Evolutionary conservation across 306 rosid species (phyloP), one percentile per base, ranked within the genome.

Genomic region (Prunus kanzakura): DNA sequence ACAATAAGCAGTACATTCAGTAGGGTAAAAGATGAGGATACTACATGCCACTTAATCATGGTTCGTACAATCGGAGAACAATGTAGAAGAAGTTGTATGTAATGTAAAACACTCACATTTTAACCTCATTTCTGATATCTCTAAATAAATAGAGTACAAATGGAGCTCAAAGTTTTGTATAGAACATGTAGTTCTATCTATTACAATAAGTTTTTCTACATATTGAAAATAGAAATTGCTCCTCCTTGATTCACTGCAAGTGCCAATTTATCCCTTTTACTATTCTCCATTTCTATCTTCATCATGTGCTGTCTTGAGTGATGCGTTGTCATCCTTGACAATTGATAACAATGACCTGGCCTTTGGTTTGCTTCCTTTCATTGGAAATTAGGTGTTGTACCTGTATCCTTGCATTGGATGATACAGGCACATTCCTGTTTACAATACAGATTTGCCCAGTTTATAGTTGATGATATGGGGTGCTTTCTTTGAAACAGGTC

Each of bases 401-500:
- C 43, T 38, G 43, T 38, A 38, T 7, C 43, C 43, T 38, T 52
- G 57, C 57, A 1, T 52, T 52, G n/a, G 18, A 38, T 38, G 9
- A 38, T 30, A 71, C 29, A 20, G 20, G 43, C 64, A 52, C 29
- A 54, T 12, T 71, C n/a, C 43, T 54, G 23, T 55, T 54, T 9
- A 67, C 55, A 45, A 45, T 19, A 8, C 14, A 22, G 22, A 20
- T 30, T 67, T 23, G 67, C 46, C 46, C 20, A 58, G 63, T 76
- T 76, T 72, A 57, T 23, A 20, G 57, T 38, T 38, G 9, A 50
- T 84, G 65, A 84, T 78, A 29, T 77, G 46, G 67, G 72, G 14
- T 72, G 77, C 69, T 82, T 35, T 87, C 71, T 73, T 69, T 76
- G 82, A 46, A 82, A 81, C 87, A 95, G 99, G 92, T 95, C 57